A percentile compares a stretch with the other conserved stretches of the same genome.
These are phyloP conservation scores for Elaeis oleifera DNA, from an alignment of 202 grass and related monocot genomes.

Conservation along the genomic window DNA sequence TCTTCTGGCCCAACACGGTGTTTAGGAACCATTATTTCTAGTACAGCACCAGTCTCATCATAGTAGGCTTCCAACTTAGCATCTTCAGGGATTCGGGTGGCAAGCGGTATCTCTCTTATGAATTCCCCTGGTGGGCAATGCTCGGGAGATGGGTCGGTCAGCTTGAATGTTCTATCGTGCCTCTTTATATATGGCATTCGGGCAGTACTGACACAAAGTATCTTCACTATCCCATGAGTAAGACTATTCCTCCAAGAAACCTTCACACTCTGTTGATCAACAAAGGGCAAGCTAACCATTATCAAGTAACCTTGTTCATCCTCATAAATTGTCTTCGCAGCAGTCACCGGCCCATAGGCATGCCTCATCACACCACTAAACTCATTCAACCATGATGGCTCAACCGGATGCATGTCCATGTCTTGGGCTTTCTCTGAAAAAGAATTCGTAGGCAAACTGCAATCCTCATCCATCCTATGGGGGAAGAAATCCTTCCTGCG, in stretches of 20 bases:
- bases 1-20: constrained; percentile 5
- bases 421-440: not conserved
- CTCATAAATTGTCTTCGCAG: constrained; percentile 15
- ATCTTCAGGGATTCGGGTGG: constrained; percentile 12
- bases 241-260: constrained; percentile 11
- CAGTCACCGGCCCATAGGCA: constrained; percentile 1
- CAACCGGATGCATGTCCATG: not conserved
- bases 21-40: constrained; percentile 12
- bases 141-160: constrained; percentile 3
- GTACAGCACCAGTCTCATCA: constrained; percentile 7
- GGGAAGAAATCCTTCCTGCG: constrained; percentile 10
- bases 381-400: constrained; percentile 10
- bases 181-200: constrained; percentile 10
- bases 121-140: constrained; percentile 11
- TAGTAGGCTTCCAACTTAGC: constrained; percentile 12
- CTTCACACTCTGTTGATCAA: constrained; percentile 5
- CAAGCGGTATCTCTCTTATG: constrained; percentile 5
- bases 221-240: constrained; percentile 7
- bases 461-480: constrained; percentile 3
- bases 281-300: constrained; percentile 10
- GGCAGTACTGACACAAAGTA: constrained; percentile 1
- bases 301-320: constrained; percentile 13
- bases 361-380: constrained; percentile 7
- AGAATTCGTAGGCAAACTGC: not conserved
- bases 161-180: constrained; percentile 7